These are phyloP conservation scores for Schoenoplectus triqueter DNA, from an alignment of 202 grass and related monocot genomes.

Conservation along the genomic window DNA sequence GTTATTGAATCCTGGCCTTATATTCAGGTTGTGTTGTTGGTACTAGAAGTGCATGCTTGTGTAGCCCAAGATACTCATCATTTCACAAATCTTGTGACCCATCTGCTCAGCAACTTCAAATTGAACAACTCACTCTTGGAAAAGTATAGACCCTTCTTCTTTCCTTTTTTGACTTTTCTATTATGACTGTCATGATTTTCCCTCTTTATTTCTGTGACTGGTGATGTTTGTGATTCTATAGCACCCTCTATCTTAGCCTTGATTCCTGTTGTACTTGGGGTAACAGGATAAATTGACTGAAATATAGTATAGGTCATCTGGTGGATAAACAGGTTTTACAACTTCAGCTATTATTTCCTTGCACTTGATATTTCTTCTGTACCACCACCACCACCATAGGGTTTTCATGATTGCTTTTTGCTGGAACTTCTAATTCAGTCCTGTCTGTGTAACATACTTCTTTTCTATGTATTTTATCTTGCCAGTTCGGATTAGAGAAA, in stretches of 20 bases:
- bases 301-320: conserved; percentile 20
- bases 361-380: conserved; percentile 6
- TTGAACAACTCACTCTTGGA: conserved; percentile 74
- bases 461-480: conserved; percentile 24
- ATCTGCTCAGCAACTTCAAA: conserved; percentile 75
- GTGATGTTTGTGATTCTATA: not conserved
- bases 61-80: conserved; percentile 84
- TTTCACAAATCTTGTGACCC: conserved; percentile 76
- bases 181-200: conserved; percentile 5
- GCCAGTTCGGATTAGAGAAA: not conserved
- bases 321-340: not conserved
- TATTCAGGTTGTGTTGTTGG: conserved; percentile 87
- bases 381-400: not conserved
- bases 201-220: conserved; percentile 10
- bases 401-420: not conserved
- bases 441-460: not conserved
- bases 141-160: conserved; percentile 57
- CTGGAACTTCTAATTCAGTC: not conserved
- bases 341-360: not conserved
- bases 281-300: conserved; percentile 5
- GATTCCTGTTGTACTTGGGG: not conserved
- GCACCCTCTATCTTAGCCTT: not conserved
- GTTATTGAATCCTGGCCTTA: not conserved
- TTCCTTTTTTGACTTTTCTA: conserved; percentile 28
- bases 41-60: conserved; percentile 89